A percentile compares a stretch with the other conserved stretches of the same genome.
Evolutionary conservation across 1,139 yeast genomes (phyloP).

Genomic region (Yamadazyma oceani): DNA sequence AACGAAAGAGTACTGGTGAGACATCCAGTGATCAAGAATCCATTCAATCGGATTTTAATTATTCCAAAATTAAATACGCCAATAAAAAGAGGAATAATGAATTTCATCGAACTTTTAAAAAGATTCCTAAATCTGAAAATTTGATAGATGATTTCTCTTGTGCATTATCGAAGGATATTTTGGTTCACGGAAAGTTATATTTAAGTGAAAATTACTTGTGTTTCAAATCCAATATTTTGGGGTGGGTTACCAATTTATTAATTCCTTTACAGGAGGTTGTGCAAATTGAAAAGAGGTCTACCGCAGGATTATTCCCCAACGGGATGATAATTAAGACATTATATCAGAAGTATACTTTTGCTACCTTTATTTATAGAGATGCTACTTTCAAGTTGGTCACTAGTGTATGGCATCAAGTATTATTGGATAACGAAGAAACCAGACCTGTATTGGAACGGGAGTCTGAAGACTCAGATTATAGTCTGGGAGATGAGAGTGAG

Average conservation of each 20-base stretch:
- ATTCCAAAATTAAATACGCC: constrained; percentile 28
- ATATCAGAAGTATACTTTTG: constrained; percentile 71
- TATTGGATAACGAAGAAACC: constrained; percentile 19
- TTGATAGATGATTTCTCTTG: constrained; percentile 68
- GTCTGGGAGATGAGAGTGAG: constrained; percentile 1
- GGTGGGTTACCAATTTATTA: constrained; percentile 68
- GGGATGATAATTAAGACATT: constrained; percentile 70
- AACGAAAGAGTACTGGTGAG: constrained; percentile 6
- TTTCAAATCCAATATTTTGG: constrained; percentile 72
- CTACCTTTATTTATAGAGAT: constrained; percentile 70
- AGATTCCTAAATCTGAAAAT: constrained; percentile 51
- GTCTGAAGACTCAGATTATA: constrained; percentile 4
- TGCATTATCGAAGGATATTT: constrained; percentile 69
- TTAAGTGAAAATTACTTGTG: constrained; percentile 59
- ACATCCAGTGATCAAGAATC: constrained; percentile 10
- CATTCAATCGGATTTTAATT: constrained; percentile 16
- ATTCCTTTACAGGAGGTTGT: constrained; percentile 70
- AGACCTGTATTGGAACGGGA: constrained; percentile 4
- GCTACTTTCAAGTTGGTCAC: constrained; percentile 60
- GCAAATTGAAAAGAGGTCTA: constrained; percentile 68
- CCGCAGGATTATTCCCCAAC: constrained; percentile 74
- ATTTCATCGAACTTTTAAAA: constrained; percentile 62
- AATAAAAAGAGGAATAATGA: constrained; percentile 54
- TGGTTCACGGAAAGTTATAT: constrained; percentile 71
- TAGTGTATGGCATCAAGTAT: constrained; percentile 57